These are phyloP conservation scores for Sphagnum contortum DNA, from an alignment of 225 moss, liverwort and hornwort species.

Conservation along the genomic window DNA sequence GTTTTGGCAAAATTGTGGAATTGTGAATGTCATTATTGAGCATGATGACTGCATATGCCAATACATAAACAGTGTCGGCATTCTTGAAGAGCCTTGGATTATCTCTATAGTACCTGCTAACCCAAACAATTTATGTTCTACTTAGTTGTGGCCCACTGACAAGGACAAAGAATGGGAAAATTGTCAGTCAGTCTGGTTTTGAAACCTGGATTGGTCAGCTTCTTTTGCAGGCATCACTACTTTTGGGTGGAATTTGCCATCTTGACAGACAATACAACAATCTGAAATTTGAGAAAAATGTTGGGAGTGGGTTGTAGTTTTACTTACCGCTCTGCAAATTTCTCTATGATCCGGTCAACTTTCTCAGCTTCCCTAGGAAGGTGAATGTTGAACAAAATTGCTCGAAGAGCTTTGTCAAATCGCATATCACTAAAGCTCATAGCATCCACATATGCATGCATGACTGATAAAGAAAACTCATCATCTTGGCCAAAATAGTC, in stretches of 20 bases:
- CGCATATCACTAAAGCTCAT: conserved; percentile 68
- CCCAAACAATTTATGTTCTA: too few species aligned
- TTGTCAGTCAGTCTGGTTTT: too few species aligned
- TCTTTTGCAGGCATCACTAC: too few species aligned
- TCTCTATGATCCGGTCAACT: conserved; percentile 99
- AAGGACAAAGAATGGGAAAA: too few species aligned
- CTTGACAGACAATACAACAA: too few species aligned
- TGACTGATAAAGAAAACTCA: conserved; percentile 85
- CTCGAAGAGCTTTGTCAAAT: conserved; percentile 88
- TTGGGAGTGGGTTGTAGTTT: too few species aligned
- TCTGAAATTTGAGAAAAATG: too few species aligned
- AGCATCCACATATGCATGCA: conserved; percentile 93
- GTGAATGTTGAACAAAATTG: conserved; percentile 89
- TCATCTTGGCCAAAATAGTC: conserved; percentile 97
- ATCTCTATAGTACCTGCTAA: conserved; percentile 86
- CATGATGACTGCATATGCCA: conserved; percentile 99
- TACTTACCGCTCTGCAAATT: conserved; percentile 86
- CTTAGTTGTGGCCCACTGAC: too few species aligned
- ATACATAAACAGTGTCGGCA: conserved; percentile 87
- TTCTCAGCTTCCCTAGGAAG: conserved; percentile 99
- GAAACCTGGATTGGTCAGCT: too few species aligned
- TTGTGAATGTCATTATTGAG: conserved; percentile 99
- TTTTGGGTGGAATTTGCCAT: too few species aligned
- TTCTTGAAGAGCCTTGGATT: conserved; percentile 95
- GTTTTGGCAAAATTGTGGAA: conserved; percentile 88